A percentile compares a stretch with the other conserved stretches of the same genome.
Evolutionary conservation across 2,329 filamentous ascomycete species (phyloP).

Genomic region (Pyricularia pennisetigena): DNA sequence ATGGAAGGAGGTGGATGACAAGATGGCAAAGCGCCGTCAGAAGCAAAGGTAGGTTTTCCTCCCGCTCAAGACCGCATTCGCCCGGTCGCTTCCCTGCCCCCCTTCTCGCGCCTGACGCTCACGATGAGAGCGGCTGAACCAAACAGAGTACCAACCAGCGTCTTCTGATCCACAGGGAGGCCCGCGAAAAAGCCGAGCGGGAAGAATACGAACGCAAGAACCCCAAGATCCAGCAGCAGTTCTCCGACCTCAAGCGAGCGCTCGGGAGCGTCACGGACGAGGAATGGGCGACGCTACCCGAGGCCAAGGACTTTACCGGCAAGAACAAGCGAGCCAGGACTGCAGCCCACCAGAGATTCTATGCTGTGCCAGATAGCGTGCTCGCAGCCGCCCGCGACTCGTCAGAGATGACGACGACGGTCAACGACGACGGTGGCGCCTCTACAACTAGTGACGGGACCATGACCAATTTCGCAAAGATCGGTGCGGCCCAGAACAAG

Average conservation of each 20-base stretch:
- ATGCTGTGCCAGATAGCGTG: constrained; percentile 94
- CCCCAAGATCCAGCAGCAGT: constrained; percentile 96
- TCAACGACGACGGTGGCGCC: constrained; percentile 63
- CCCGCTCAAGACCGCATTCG: constrained; percentile 18
- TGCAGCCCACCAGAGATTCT: constrained; percentile 75
- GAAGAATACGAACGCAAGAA: constrained; percentile 97
- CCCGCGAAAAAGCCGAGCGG: constrained; percentile 79
- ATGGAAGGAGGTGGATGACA: constrained; percentile 92
- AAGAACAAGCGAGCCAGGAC: constrained; percentile 83
- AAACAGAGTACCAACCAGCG: constrained; percentile 63
- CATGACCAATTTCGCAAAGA: constrained; percentile 96
- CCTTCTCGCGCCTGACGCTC: constrained; percentile 13
- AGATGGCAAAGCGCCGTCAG: constrained; percentile 85
- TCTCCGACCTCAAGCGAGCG: constrained; percentile 88
- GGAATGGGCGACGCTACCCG: constrained; percentile 91
- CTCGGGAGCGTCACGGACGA: constrained; percentile 84
- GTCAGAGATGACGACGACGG: constrained; percentile 74
- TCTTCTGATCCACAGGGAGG: constrained; percentile 61
- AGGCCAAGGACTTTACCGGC: constrained; percentile 92
- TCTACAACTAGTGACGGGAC: constrained; percentile 54
- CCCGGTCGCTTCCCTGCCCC: background rate
- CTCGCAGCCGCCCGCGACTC: constrained; percentile 76
- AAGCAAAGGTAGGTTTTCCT: constrained; percentile 65
- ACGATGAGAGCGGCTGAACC: background rate
- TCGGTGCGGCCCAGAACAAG: constrained; percentile 91